These are phyloP conservation scores for Tilletiopsis washingtonensis DNA, from an alignment of 1,284 basidiomycete species.

Conservation along the genomic window DNA sequence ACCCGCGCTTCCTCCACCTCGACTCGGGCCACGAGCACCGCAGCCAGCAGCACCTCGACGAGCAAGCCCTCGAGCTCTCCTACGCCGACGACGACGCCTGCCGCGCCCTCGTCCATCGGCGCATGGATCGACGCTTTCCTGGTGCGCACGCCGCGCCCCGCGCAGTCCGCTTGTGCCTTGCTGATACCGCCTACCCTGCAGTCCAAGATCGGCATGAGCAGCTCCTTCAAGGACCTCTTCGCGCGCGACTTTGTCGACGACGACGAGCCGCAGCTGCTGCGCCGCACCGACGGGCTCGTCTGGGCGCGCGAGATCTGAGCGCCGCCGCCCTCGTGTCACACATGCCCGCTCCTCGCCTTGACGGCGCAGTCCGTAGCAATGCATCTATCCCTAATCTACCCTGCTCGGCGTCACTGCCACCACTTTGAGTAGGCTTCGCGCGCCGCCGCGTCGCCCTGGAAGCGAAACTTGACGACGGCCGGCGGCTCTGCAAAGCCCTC, in stretches of 20 bases:
- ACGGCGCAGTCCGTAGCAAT: neutral
- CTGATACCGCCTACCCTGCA: no score
- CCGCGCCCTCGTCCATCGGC: no score
- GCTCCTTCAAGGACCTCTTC: neutral
- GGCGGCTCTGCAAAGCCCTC: conserved; percentile 18
- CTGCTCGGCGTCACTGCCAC: neutral
- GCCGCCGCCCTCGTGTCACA: no score
- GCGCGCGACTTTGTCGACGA: no score
- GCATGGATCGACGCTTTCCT: neutral
- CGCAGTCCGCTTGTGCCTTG: no score
- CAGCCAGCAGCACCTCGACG: neutral
- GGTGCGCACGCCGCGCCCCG: no score
- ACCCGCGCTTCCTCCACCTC: neutral
- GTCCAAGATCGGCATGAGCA: neutral
- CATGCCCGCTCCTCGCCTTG: neutral
- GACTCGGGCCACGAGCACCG: neutral
- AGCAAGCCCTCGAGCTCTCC: neutral
- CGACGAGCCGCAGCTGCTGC: no score
- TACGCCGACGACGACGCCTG: neutral
- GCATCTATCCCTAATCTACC: neutral
- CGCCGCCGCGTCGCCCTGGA: neutral
- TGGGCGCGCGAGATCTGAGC: no score
- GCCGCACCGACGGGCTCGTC: no score
- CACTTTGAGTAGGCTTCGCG: neutral
- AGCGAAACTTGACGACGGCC: conserved; percentile 7